Conservation (phyloP, 352 stramenopile species). For the Pythium myriotylum region DNA sequence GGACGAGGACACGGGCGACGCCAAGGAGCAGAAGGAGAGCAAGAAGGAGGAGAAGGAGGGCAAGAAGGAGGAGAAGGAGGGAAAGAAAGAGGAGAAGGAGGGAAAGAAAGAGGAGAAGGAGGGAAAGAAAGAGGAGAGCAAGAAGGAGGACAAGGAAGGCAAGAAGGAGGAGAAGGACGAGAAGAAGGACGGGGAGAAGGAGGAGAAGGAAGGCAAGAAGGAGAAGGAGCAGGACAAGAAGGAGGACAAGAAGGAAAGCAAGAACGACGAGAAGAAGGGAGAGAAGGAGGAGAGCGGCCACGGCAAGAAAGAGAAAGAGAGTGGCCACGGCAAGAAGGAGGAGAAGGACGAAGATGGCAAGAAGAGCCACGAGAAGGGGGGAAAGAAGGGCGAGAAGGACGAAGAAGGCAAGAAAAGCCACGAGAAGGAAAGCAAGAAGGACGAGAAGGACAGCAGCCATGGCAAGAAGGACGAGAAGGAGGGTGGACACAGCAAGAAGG, state of each 20-base stretch:
- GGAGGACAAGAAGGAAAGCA: constrained; percentile 8
- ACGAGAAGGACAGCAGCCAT: constrained; percentile 5
- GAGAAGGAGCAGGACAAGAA: constrained; percentile 23
- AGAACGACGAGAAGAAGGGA: constrained; percentile 5
- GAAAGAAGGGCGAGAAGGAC: no score
- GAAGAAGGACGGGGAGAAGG: not conserved
- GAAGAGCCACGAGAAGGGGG: constrained; percentile 3
- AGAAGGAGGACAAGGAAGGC: constrained; percentile 21
- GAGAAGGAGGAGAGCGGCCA: not conserved
- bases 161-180: constrained; percentile 1
- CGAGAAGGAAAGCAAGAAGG: not conserved
- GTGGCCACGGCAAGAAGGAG: not conserved
- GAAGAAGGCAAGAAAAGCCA: no score
- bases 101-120: constrained; percentile 4
- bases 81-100: not conserved
- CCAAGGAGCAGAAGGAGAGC: constrained; percentile 5
- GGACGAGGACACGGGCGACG: constrained; percentile 2
- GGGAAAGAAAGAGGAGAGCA: not conserved
- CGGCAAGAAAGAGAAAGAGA: constrained; percentile 11
- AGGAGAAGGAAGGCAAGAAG: constrained; percentile 4
- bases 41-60: not conserved
- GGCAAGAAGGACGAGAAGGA: constrained; percentile 4
- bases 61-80: constrained; percentile 5
- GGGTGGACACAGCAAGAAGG: not conserved
- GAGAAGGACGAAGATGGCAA: not conserved